Conservation (phyloP, 2,329 filamentous ascomycete genomes). For the Penicillium concentricum region DNA sequence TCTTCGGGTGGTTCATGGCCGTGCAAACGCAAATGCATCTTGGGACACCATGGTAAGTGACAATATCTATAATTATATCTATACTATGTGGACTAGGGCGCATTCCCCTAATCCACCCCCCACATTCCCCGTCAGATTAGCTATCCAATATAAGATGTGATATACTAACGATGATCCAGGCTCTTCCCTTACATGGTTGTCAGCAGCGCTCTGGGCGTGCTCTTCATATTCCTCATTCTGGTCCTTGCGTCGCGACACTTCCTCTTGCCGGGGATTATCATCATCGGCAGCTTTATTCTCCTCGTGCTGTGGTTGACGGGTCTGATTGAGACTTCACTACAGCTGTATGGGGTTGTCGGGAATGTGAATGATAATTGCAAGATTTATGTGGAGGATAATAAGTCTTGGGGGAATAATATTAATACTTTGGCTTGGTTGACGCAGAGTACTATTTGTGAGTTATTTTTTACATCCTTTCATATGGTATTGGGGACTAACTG, state of each 20-base stretch:
- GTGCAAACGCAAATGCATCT: constrained; percentile 57
- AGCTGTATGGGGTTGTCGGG: constrained; percentile 57
- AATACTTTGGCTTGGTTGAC: constrained; percentile 62
- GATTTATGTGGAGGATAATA: constrained; percentile 53
- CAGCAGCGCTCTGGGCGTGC: constrained; percentile 54
- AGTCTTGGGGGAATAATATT: constrained; percentile 48
- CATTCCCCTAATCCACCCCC: not conserved
- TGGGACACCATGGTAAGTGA: constrained; percentile 59
- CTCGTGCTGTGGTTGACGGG: constrained; percentile 62
- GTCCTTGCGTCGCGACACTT: constrained; percentile 56
- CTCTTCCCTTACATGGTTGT: constrained; percentile 65
- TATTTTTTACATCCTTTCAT: not conserved
- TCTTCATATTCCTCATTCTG: constrained; percentile 60
- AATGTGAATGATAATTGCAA: constrained; percentile 61
- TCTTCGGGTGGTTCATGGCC: constrained; percentile 60
- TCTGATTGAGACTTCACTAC: constrained; percentile 62
- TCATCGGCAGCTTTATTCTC: constrained; percentile 61
- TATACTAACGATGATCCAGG: constrained; percentile 43
- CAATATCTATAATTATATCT: not conserved
- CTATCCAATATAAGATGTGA: not conserved
- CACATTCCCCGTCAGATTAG: not conserved
- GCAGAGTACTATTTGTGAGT: constrained; percentile 61
- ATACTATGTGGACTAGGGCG: not conserved
- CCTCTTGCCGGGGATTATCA: constrained; percentile 59
- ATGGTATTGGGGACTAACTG: not conserved